Conservation (phyloP, 768 basidiomycete genomes). For the Mycena pura region DNA sequence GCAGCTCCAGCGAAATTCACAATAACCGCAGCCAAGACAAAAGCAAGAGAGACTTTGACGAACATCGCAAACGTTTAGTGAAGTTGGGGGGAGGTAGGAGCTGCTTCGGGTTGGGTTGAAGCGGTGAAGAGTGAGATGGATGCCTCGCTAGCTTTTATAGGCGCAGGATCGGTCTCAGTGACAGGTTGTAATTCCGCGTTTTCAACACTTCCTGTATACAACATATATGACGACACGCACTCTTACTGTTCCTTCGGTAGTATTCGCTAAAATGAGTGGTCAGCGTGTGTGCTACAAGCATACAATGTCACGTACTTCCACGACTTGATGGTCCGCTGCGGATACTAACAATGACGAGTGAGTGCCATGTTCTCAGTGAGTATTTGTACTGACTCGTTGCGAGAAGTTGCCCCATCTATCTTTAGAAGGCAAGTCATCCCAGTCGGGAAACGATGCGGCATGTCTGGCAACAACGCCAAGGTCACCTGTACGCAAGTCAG, state of each 20-base stretch:
- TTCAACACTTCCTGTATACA: no score
- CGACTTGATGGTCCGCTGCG: constrained; percentile 59
- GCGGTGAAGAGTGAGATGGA: no score
- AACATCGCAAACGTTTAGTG: no score
- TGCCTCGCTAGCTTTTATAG: no score
- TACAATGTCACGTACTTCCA: constrained; percentile 45
- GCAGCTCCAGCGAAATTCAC: no score
- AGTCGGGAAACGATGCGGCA: constrained; percentile 56
- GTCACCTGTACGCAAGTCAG: constrained; percentile 48
- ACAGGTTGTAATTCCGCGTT: no score
- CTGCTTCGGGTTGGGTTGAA: no score
- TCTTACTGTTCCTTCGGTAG: constrained; percentile 56
- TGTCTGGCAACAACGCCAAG: constrained; percentile 64
- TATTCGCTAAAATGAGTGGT: constrained; percentile 46
- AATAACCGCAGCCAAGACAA: no score
- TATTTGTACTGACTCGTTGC: constrained; percentile 3
- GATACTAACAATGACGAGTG: constrained; percentile 47
- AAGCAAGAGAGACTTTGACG: no score
- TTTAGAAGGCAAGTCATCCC: constrained; percentile 45
- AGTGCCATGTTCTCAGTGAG: not conserved
- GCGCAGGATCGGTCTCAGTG: no score
- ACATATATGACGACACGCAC: constrained; percentile 46
- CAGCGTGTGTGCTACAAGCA: not conserved
- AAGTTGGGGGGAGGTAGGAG: no score
- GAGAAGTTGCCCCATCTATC: constrained; percentile 65